phyloP scores from a whole-genome alignment of 345 rosid species.

The Psidium friedrichsthalianum region DNA sequence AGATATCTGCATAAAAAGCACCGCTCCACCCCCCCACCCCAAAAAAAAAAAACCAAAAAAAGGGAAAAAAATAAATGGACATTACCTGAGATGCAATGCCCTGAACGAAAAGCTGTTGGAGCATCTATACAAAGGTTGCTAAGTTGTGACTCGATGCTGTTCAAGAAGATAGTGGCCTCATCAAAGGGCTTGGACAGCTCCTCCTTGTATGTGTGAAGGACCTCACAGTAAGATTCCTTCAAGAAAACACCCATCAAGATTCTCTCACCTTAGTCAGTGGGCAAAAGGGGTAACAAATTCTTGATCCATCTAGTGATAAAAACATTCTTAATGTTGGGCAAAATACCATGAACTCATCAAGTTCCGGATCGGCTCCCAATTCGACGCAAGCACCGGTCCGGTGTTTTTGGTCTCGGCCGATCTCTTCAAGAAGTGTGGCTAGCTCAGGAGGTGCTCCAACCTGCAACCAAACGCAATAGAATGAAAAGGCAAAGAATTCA shows the following conservation, averaged over 20 bases:
- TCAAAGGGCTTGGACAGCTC: slow-evolving; percentile 52
- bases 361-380: slow-evolving; percentile 56
- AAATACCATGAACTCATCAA: slow-evolving; percentile 61
- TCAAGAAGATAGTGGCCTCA: slow-evolving; percentile 48
- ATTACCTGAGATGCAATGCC: slow-evolving; percentile 15
- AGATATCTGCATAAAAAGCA: background rate
- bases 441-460: slow-evolving; percentile 52
- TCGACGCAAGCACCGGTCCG: slow-evolving; percentile 7
- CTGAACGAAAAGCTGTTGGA: slow-evolving; percentile 7
- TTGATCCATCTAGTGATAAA: background rate
- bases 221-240: slow-evolving; percentile 55
- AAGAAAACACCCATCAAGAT: background rate
- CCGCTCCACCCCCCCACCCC: background rate
- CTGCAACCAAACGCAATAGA: slow-evolving; percentile 3
- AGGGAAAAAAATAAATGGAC: background rate
- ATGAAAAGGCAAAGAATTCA: background rate
- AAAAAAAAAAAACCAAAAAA: background rate
- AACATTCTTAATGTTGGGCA: background rate
- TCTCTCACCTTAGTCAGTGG: background rate
- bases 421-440: slow-evolving; percentile 38
- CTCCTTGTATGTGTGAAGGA: slow-evolving; percentile 44
- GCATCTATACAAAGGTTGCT: slow-evolving; percentile 37
- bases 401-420: slow-evolving; percentile 19
- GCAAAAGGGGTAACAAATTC: background rate
- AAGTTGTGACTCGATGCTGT: slow-evolving; percentile 49